Conservation (phyloP, 2,329 filamentous ascomycete species). For the Didymella keratinophila region DNA sequence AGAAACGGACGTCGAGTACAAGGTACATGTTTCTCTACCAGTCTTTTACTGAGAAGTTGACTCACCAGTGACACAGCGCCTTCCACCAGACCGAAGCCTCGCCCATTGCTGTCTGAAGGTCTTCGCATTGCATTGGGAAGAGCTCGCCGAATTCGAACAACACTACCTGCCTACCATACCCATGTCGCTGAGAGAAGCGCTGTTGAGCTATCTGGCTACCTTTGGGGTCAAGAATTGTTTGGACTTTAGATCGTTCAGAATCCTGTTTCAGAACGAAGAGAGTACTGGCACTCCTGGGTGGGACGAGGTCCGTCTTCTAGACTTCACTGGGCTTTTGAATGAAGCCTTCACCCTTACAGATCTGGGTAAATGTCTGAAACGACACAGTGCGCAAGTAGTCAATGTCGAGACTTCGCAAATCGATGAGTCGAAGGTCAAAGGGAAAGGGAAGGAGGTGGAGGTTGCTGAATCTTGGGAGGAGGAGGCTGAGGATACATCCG, state of each 20-base stretch:
- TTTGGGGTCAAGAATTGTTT: constrained; percentile 57
- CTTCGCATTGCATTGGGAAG: constrained; percentile 64
- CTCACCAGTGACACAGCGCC: constrained; percentile 41
- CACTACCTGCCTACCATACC: constrained; percentile 62
- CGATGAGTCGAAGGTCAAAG: constrained; percentile 7
- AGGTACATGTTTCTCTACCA: constrained; percentile 28
- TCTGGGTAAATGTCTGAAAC: constrained; percentile 55
- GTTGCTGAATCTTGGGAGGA: constrained; percentile 60
- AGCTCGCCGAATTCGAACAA: constrained; percentile 65
- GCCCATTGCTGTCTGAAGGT: constrained; percentile 61
- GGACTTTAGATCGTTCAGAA: constrained; percentile 56
- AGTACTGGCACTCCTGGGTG: constrained; percentile 48
- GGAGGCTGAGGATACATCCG: constrained; percentile 34
- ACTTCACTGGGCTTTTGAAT: constrained; percentile 61
- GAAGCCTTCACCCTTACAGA: constrained; percentile 58
- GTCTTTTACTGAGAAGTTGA: not conserved
- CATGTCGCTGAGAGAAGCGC: constrained; percentile 57
- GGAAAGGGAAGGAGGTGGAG: constrained; percentile 26
- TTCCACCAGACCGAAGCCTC: constrained; percentile 52
- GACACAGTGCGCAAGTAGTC: constrained; percentile 22
- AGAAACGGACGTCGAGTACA: constrained; percentile 36
- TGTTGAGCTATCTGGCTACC: constrained; percentile 65
- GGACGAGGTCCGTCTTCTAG: constrained; percentile 59
- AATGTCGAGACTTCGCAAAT: constrained; percentile 28
- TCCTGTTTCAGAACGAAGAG: constrained; percentile 56